Base-by-base conservation (phyloP, 2,329 filamentous ascomycete genomes). In the Pseudogymnoascus verrucosus region DNA sequence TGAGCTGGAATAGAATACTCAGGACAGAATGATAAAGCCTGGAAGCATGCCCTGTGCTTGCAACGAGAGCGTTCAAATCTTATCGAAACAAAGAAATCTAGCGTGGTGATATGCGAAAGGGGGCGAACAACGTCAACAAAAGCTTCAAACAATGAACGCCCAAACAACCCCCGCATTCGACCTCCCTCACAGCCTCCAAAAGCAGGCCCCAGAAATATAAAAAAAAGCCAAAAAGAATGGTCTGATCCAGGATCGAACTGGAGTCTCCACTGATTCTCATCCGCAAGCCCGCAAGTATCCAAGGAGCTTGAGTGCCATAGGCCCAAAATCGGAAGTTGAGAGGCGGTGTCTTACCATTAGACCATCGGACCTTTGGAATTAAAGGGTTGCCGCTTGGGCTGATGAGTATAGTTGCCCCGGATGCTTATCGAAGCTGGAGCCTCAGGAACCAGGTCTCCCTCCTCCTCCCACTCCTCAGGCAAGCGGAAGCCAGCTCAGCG, bases 281-380 rank as follows among this genome's bases (percentile, higher is more conserved):
- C 51, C 51, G 51, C 51, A 57, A 57, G 16, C 28, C 51, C 28
- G 4, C 51, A 19, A 26, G 51, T 34, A 57, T 34, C 51, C 51
- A 57, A 34, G 51, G n/a, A n/a, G 26, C 5, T 57, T 57, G 28
- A 57, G 28, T 57, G 51, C 28, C 51, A 28, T 12, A 34, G 19
- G 51, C 51, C 51, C 51, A 57, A 57, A 57, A 57, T 57, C 51
- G 26, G 51, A 57, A 57, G 51, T 57, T 57, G 51, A 57, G 51
- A 57, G 5, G 51, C 51, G 28, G 12, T 11, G 28, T 57, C 26
- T 57, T 57, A 34, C 26, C 51, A 57, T 10, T 57, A 57, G 51
- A 57, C 51, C 51, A 57, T 34, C 51, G 4, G 51, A 57, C n/a
- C 51, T 57, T 10, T 57, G 28, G 26, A 34, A 57, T 57, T 57